Conservation (phyloP, 305 asterid genomes). For the Rubia tinctorum region DNA sequence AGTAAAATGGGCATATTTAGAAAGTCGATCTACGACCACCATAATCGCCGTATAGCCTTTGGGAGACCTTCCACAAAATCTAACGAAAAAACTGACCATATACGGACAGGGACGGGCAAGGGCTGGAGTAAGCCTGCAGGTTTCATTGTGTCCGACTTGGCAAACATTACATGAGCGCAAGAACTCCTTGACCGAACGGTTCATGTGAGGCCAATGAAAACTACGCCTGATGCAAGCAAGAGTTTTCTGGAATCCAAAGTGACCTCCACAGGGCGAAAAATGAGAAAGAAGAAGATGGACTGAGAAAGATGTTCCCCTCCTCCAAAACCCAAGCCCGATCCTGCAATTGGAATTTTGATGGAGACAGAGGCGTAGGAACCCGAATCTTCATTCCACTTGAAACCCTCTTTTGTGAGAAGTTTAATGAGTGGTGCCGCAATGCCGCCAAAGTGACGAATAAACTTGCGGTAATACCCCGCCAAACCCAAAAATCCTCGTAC, state of each 20-base stretch:
- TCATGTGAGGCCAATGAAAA: background rate
- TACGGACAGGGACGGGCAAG: background rate
- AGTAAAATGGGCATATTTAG: background rate
- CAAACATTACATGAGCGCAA: background rate
- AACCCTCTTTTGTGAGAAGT: background rate
- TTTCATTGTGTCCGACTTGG: background rate
- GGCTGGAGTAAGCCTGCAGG: background rate
- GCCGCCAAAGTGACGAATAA: background rate
- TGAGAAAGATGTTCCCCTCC: background rate
- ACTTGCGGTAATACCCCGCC: background rate
- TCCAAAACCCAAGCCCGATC: background rate
- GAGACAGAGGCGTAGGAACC: background rate
- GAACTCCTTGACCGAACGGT: background rate
- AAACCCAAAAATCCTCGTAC: background rate
- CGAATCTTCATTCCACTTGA: background rate
- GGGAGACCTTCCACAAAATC: background rate
- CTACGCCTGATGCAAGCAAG: background rate
- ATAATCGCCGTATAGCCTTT: background rate
- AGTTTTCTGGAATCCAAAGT: background rate
- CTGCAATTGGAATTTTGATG: background rate
- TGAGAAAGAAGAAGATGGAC: background rate
- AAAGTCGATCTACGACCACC: background rate
- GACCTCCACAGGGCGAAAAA: background rate
- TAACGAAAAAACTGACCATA: background rate
- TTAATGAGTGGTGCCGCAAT: background rate